phyloP scores from a whole-genome alignment of 805 yeast species.

The Monosporozyma aerobia region DNA sequence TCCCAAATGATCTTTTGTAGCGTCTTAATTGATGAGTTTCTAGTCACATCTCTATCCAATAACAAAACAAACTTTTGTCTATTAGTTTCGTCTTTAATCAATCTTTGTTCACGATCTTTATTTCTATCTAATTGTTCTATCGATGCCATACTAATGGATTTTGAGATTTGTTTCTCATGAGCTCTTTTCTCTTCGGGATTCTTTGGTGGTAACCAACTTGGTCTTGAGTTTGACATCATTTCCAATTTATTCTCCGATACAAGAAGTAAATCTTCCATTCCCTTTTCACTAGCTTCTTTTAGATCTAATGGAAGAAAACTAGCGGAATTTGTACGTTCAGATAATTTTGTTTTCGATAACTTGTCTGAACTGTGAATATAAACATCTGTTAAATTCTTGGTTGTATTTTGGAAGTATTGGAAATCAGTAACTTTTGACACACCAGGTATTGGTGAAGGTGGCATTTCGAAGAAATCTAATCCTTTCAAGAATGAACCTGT shows the following conservation, averaged over 20 bases:
- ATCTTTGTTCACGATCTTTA: constrained; percentile 20
- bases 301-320: constrained; percentile 32
- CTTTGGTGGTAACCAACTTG: constrained; percentile 67
- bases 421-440: constrained; percentile 22
- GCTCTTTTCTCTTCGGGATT: constrained; percentile 39
- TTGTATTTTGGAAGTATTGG: constrained; percentile 28
- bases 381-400: constrained; percentile 34
- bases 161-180: constrained; percentile 49
- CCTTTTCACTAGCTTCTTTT: constrained; percentile 31
- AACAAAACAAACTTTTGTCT: constrained; percentile 19
- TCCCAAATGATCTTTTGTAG: constrained; percentile 27
- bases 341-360: constrained; percentile 31
- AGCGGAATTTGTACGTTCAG: constrained; percentile 30
- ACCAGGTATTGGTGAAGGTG: constrained; percentile 46
- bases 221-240: constrained; percentile 51
- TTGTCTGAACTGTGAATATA: constrained; percentile 33
- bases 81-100: constrained; percentile 22
- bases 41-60: constrained; percentile 26
- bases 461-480: constrained; percentile 27
- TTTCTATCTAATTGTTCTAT: constrained; percentile 27
- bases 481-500: constrained; percentile 10
- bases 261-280: constrained; percentile 50
- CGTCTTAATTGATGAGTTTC: constrained; percentile 22
- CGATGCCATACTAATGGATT: constrained; percentile 29
- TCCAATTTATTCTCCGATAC: constrained; percentile 54